Base-by-base conservation (phyloP, 2,329 filamentous ascomycete genomes). In the Fusarium acutatum region DNA sequence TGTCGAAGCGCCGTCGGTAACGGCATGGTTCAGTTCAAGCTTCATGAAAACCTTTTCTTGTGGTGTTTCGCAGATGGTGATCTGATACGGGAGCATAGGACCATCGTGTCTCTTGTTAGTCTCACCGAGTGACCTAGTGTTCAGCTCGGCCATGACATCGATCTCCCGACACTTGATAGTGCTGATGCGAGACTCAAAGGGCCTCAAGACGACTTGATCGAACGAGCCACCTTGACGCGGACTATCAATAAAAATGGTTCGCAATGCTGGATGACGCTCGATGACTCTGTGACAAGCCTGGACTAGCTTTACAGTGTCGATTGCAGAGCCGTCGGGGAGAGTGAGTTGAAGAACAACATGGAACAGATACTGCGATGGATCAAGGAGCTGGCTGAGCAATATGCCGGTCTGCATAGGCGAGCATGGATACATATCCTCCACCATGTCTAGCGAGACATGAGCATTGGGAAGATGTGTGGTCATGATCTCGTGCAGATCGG, bases 391-490 rank as follows among this genome's bases (percentile, higher is more conserved):
- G 30, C 81, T 83, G n/a, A 84, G 65, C 0, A 83, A 64, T 18
- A 84, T 78, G 8, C 82, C 82, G 4, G 78, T 76, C 47, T 84
- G 83, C 67, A 83, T 79, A 0, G 82, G 81, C 2, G 82, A 82
- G 60, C 81, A 83, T 2, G 83, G 83, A 26, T 82, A 84, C 1
- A 83, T 78, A 26, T 82, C 81, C 30, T 81, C 75, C 0, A 84
- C 71, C 6, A 66, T 71, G 0, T 64, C 49, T 3, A 77, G 53
- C 8, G 54, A 41, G 9, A 78, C 49, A 3, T 71, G 65, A 18
- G 69, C 68, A 7, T 69, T 59, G 12, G 71, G 73, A 18, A 81
- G 72, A 32, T 68, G 49, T 17, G 43, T 69, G 9, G 60, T 74
- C 13, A 69, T 47, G 0, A 81, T 71, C 15, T 74, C 75, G 14